A percentile compares a stretch with the other conserved stretches of the same genome.
Evolutionary conservation across 129 eudicot species (phyloP).

Genomic region (Ambrosia trifida): DNA sequence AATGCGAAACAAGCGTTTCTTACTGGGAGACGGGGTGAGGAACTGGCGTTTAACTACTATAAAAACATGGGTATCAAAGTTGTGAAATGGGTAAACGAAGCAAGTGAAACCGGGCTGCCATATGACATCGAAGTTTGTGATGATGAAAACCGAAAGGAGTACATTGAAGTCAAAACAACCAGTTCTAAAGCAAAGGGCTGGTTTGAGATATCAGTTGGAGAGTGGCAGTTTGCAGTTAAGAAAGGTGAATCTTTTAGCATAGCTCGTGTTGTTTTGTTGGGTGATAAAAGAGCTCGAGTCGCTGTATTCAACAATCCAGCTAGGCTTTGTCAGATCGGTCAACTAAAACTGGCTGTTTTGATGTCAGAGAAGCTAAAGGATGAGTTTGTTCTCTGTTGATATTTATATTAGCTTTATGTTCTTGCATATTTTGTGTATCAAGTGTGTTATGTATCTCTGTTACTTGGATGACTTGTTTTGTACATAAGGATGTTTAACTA

Average conservation of each 20-base stretch:
- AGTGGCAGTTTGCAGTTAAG: slow-evolving; percentile 89
- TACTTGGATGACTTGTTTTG: slow-evolving; percentile 6
- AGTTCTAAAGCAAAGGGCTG: slow-evolving; percentile 58
- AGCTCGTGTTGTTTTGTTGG: slow-evolving; percentile 61
- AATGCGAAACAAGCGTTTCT: slow-evolving; percentile 47
- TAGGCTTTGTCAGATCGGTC: slow-evolving; percentile 59
- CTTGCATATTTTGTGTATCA: neutral
- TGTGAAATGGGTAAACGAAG: slow-evolving; percentile 82
- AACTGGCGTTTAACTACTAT: slow-evolving; percentile 56
- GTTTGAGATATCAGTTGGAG: slow-evolving; percentile 69
- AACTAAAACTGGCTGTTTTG: slow-evolving; percentile 64
- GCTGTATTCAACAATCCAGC: slow-evolving; percentile 65
- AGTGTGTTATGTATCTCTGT: neutral
- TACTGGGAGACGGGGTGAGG: slow-evolving; percentile 79
- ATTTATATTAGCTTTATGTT: too few species aligned
- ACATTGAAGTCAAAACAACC: slow-evolving; percentile 87
- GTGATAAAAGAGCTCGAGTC: slow-evolving; percentile 40
- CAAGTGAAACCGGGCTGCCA: slow-evolving; percentile 70
- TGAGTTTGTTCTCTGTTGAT: too few species aligned
- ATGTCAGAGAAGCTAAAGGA: slow-evolving; percentile 19
- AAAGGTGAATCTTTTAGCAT: slow-evolving; percentile 79
- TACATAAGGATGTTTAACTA: slow-evolving; percentile 1
- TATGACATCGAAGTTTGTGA: slow-evolving; percentile 65
- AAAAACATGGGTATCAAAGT: neutral
- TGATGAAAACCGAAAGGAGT: slow-evolving; percentile 46